Evolutionary conservation across 148 eudicot genomes (phyloP).

Genomic region (Persicaria tinctoria): DNA sequence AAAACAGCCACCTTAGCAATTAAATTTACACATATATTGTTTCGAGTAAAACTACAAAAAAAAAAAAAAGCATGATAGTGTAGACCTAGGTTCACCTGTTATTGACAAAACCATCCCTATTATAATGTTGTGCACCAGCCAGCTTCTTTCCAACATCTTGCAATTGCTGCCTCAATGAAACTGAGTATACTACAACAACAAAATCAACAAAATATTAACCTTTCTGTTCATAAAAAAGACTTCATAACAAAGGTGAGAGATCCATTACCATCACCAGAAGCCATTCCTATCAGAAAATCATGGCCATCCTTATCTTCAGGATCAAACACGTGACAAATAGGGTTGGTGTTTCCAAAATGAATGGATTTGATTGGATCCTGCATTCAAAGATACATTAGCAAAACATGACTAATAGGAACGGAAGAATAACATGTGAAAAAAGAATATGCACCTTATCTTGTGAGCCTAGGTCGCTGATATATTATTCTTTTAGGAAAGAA

Average conservation of each 20-base stretch:
- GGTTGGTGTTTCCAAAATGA: constrained; percentile 33
- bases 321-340: constrained; percentile 35
- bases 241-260: not conserved
- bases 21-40: not conserved
- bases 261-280: constrained; percentile 29
- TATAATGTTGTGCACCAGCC: constrained; percentile 37
- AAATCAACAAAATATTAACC: constrained; percentile 1
- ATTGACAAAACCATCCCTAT: constrained; percentile 31
- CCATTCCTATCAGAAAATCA: constrained; percentile 37
- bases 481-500: not conserved
- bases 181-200: constrained; percentile 28
- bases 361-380: constrained; percentile 38
- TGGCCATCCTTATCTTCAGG: constrained; percentile 36
- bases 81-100: constrained; percentile 21
- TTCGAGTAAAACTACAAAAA: not conserved
- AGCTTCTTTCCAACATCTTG: constrained; percentile 37
- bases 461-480: constrained; percentile 30
- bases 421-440: not conserved
- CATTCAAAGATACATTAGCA: constrained; percentile 3
- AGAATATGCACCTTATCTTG: constrained; percentile 29
- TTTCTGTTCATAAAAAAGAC: not conserved
- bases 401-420: not conserved
- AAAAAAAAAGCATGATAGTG: not conserved
- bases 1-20: not conserved
- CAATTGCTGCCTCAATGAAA: constrained; percentile 31